Conservation (phyloP, 441 rosid genomes). For the Pelargonium citronellum region DNA sequence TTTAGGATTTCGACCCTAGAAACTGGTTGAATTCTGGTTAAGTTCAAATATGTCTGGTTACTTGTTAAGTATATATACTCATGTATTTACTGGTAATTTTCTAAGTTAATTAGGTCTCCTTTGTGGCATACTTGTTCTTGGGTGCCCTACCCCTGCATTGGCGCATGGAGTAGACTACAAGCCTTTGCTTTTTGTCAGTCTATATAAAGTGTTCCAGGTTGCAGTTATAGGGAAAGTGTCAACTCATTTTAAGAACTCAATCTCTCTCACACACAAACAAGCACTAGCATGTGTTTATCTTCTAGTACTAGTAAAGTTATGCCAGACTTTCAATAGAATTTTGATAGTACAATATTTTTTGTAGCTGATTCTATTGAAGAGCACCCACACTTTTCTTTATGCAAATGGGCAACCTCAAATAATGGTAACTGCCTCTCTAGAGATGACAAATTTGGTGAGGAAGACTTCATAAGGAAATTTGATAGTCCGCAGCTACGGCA, state of each 20-base stretch:
- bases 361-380: conserved; percentile 40
- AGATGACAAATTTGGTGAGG: conserved; percentile 31
- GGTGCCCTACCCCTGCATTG: no score
- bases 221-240: no score
- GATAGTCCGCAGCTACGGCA: conserved; percentile 39
- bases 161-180: no score
- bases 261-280: background rate
- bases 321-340: background rate
- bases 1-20: background rate
- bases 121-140: no score
- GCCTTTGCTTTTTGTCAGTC: no score
- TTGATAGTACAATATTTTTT: conserved; percentile 9
- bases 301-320: background rate
- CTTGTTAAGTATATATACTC: background rate
- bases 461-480: conserved; percentile 24
- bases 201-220: no score
- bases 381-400: conserved; percentile 49
- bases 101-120: background rate
- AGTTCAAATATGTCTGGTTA: background rate
- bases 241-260: background rate
- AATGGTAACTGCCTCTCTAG: conserved; percentile 24
- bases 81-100: background rate
- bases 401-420: conserved; percentile 62
- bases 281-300: background rate
- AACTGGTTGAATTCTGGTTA: background rate